Conservation (phyloP, 139 green algal species). For the Spirogloea muscicola region DNA sequence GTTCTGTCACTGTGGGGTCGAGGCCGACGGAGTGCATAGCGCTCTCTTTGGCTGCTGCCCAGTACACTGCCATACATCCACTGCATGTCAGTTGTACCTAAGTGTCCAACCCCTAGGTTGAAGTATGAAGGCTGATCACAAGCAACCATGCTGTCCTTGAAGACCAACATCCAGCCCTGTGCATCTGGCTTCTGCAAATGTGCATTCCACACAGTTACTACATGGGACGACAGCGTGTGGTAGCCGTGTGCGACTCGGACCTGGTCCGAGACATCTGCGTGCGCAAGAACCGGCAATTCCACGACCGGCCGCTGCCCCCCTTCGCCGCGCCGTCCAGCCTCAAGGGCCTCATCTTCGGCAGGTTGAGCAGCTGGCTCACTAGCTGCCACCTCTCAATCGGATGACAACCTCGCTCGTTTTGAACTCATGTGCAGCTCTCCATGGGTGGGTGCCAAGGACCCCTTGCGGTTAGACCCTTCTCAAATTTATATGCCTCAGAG, state of each 20-base stretch:
- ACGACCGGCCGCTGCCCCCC: slow-evolving; percentile 13
- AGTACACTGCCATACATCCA: too few relatives aligned
- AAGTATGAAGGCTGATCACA: not conserved
- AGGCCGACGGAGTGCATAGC: too few relatives aligned
- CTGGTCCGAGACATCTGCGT: slow-evolving; percentile 4
- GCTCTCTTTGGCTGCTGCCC: too few relatives aligned
- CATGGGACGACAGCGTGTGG: slow-evolving; percentile 6
- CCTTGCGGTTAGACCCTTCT: too few relatives aligned
- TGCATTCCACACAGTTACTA: slow-evolving; percentile 8
- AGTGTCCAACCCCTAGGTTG: not conserved
- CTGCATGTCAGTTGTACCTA: not conserved
- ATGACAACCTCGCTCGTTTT: too few relatives aligned
- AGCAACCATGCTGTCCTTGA: not conserved
- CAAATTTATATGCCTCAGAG: too few relatives aligned
- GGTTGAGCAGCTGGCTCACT: too few relatives aligned
- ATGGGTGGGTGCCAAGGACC: too few relatives aligned
- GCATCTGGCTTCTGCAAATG: too few relatives aligned
- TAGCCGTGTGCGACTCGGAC: slow-evolving; percentile 9
- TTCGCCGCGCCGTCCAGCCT: not conserved
- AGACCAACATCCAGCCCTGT: not conserved
- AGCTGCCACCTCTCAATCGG: too few relatives aligned
- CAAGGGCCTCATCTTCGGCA: slow-evolving; percentile 8
- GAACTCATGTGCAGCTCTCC: too few relatives aligned
- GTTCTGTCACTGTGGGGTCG: not conserved
- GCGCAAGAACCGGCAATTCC: not conserved